A percentile compares a stretch with the other conserved stretches of the same genome.
Conservation (phyloP, 2,329 filamentous ascomycete species). For the Diaporthe amygdali region DNA sequence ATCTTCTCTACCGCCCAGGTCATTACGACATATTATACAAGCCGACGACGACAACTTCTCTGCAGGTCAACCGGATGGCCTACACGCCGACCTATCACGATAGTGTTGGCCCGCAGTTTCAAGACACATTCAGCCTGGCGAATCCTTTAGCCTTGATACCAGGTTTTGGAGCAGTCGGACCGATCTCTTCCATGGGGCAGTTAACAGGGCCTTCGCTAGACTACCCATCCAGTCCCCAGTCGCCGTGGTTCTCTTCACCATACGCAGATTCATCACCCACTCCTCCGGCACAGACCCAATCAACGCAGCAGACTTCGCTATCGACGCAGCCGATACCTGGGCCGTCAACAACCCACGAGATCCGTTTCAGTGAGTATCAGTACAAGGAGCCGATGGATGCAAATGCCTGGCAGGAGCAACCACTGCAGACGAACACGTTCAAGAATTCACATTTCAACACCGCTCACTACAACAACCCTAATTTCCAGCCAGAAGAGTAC, state of each 20-base stretch:
- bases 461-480: constrained; percentile 70
- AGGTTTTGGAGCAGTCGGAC: constrained; percentile 40
- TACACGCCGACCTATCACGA: constrained; percentile 28
- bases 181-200: constrained; percentile 25
- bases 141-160: constrained; percentile 53
- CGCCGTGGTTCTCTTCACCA: constrained; percentile 43
- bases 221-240: constrained; percentile 37
- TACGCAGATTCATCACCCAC: constrained; percentile 37
- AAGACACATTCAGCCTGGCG: constrained; percentile 43
- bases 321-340: constrained; percentile 37
- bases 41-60: constrained; percentile 34
- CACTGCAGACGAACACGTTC: constrained; percentile 62
- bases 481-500: constrained; percentile 63
- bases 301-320: constrained; percentile 33
- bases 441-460: constrained; percentile 71
- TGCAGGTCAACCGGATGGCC: constrained; percentile 61
- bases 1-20: constrained; percentile 71
- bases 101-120: background rate
- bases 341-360: constrained; percentile 38
- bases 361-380: constrained; percentile 63
- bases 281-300: constrained; percentile 25
- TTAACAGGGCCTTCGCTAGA: constrained; percentile 32
- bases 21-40: constrained; percentile 93
- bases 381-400: constrained; percentile 38
- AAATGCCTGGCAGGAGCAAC: constrained; percentile 47